Conservation (phyloP, 169 alveolate species). For the Perkinsus marinus region DNA sequence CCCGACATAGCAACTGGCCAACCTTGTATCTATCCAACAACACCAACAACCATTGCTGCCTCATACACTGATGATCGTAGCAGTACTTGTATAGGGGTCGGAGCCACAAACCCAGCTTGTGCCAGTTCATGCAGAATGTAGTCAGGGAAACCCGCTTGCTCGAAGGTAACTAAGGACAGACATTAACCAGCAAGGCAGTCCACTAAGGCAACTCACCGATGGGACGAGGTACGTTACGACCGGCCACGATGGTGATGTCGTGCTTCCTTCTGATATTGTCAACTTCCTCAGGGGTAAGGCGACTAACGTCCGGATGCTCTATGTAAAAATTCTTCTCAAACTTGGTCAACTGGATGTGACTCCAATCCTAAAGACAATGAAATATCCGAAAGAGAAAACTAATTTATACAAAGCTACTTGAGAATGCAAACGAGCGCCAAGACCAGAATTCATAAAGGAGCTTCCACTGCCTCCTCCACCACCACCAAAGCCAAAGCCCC, state of each 20-base stretch:
- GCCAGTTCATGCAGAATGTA: neutral
- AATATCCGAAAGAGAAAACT: no score
- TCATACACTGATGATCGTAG: neutral
- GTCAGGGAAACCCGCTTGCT: slow-evolving; percentile 73
- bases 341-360: slow-evolving; percentile 50
- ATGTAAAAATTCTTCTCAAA: slow-evolving; percentile 80
- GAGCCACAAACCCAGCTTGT: neutral
- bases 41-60: slow-evolving; percentile 3
- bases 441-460: no score
- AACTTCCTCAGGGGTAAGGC: slow-evolving; percentile 60
- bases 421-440: no score
- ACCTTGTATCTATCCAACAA: slow-evolving; percentile 24
- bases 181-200: no score
- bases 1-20: slow-evolving; percentile 89
- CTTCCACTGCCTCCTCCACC: no score
- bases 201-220: no score
- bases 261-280: slow-evolving; percentile 57
- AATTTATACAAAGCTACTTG: no score
- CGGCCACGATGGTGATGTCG: slow-evolving; percentile 65
- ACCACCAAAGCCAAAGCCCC: no score
- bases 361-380: slow-evolving; percentile 56
- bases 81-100: neutral
- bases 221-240: slow-evolving; percentile 72
- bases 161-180: slow-evolving; percentile 40
- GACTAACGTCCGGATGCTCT: slow-evolving; percentile 69